A percentile compares a stretch with the other conserved stretches of the same genome.
Evolutionary conservation across 495 filamentous ascomycete genomes (phyloP).

Genomic region (Aspergillus asperescens): DNA sequence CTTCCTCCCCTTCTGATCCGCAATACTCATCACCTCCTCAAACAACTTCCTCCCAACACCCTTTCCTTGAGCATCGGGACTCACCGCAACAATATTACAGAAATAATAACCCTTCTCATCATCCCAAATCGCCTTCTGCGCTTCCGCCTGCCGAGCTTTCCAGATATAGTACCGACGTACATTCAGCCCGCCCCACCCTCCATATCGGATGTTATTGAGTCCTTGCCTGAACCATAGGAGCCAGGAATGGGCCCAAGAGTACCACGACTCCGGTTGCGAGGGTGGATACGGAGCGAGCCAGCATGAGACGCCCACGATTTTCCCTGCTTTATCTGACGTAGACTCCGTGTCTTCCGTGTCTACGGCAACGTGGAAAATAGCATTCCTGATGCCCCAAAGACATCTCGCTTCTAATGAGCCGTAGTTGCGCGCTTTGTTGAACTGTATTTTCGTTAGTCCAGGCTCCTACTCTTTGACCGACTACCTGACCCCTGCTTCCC

Average conservation of each 20-base stretch:
- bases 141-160: slow-evolving; percentile 41
- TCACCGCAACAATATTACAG: slow-evolving; percentile 62
- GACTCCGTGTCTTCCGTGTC: slow-evolving; percentile 14
- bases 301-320: slow-evolving; percentile 59
- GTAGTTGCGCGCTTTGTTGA: slow-evolving; percentile 33
- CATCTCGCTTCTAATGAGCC: slow-evolving; percentile 54
- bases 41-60: slow-evolving; percentile 58
- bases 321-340: background rate
- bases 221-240: slow-evolving; percentile 53
- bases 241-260: slow-evolving; percentile 53
- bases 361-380: slow-evolving; percentile 59
- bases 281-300: slow-evolving; percentile 53
- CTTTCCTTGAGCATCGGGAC: slow-evolving; percentile 52
- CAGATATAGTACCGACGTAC: slow-evolving; percentile 59
- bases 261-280: slow-evolving; percentile 47
- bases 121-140: slow-evolving; percentile 37
- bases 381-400: slow-evolving; percentile 56
- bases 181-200: slow-evolving; percentile 58
- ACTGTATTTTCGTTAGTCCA: slow-evolving; percentile 32
- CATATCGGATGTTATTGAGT: slow-evolving; percentile 54
- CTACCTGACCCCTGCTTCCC: no score
- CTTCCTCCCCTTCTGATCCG: slow-evolving; percentile 53
- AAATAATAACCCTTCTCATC: slow-evolving; percentile 58
- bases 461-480: no score
- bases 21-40: slow-evolving; percentile 50